A percentile compares a stretch with the other conserved stretches of the same genome.
phyloP scores from a whole-genome alignment of 2,329 filamentous ascomycete genomes.

The Verticillium isaacii region DNA sequence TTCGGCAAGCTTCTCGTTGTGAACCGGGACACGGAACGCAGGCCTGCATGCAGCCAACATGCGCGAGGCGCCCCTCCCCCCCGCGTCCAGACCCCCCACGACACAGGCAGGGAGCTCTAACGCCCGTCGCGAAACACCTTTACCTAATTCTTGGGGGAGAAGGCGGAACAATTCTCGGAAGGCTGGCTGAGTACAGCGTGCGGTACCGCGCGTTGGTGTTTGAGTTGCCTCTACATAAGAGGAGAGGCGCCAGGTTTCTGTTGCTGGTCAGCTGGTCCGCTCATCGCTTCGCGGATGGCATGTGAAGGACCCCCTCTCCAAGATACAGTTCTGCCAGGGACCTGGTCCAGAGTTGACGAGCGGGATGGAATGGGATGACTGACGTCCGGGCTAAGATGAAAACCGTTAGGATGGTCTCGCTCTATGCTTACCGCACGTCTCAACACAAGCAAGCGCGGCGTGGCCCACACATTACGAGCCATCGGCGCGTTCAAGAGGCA shows the following conservation, averaged over 20 bases:
- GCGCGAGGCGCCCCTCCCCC: background rate
- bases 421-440: background rate
- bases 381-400: background rate
- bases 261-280: background rate
- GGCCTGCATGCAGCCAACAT: background rate
- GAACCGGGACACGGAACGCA: background rate
- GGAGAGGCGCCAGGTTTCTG: too few species aligned
- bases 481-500: background rate
- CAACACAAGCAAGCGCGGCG: background rate
- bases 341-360: background rate
- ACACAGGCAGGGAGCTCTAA: background rate
- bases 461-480: background rate
- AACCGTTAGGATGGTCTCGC: background rate
- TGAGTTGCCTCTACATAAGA: too few species aligned
- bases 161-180: background rate
- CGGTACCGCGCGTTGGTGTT: too few species aligned
- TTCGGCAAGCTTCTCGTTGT: background rate
- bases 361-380: background rate
- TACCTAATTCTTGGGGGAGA: background rate
- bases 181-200: background rate
- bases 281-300: background rate
- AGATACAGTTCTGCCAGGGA: background rate
- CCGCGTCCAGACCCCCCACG: background rate
- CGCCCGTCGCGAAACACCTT: background rate
- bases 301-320: background rate